Conservation (phyloP, 1,284 basidiomycete genomes). For the Malassezia sp. region DNA sequence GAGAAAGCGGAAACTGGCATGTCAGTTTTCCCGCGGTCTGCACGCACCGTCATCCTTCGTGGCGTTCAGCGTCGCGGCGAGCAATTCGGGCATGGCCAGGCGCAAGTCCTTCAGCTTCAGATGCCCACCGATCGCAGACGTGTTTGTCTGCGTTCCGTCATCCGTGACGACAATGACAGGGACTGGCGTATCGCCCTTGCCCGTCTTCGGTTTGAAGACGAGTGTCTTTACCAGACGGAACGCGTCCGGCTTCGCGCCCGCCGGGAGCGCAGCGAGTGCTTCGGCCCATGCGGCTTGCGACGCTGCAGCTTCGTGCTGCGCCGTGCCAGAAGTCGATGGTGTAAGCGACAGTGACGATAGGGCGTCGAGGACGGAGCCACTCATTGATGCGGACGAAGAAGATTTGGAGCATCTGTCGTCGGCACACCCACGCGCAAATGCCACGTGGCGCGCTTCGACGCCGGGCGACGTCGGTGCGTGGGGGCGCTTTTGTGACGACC, state of each 20-base stretch:
- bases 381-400: constrained; percentile 5
- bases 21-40: not conserved
- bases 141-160: constrained; percentile 64
- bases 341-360: constrained; percentile 12
- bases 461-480: not conserved
- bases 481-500: not conserved
- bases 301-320: constrained; percentile 1
- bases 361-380: constrained; percentile 13
- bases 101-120: constrained; percentile 79
- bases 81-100: constrained; percentile 73
- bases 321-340: not conserved
- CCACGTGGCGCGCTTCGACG: constrained; percentile 7
- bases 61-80: constrained; percentile 69
- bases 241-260: not conserved
- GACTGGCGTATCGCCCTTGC: constrained; percentile 69
- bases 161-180: constrained; percentile 77
- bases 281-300: constrained; percentile 10
- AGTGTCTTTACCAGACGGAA: constrained; percentile 55
- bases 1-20: constrained; percentile 32
- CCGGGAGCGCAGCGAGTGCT: constrained; percentile 6
- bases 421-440: not conserved
- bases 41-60: constrained; percentile 74
- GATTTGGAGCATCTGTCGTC: too few species aligned
- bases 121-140: constrained; percentile 62
- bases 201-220: constrained; percentile 81